Evolutionary conservation across 2,329 filamentous ascomycete species (phyloP).

Genomic region (Phoma sp.): DNA sequence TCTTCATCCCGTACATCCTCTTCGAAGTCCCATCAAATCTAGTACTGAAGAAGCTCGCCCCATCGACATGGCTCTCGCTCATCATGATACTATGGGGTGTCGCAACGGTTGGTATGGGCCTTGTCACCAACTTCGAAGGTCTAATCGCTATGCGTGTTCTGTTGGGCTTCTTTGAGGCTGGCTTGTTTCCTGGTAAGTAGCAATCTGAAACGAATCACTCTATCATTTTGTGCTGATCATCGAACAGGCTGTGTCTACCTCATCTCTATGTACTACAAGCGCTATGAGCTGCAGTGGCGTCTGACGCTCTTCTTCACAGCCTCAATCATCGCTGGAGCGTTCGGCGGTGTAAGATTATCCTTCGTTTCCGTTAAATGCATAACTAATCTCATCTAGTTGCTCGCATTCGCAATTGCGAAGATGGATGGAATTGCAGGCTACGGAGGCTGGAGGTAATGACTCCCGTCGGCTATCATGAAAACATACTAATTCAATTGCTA

Average conservation of each 20-base stretch:
- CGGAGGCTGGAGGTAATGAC: conserved; percentile 40
- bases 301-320: conserved; percentile 53
- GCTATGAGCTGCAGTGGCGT: conserved; percentile 53
- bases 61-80: conserved; percentile 49
- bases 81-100: conserved; percentile 51
- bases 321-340: conserved; percentile 51
- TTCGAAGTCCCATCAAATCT: conserved; percentile 49
- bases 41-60: conserved; percentile 50
- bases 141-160: conserved; percentile 57
- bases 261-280: conserved; percentile 52
- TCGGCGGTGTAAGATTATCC: conserved; percentile 44
- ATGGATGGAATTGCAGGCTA: conserved; percentile 62
- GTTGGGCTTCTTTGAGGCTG: conserved; percentile 50
- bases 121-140: conserved; percentile 56
- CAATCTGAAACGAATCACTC: not conserved
- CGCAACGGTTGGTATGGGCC: conserved; percentile 55
- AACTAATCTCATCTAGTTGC: conserved; percentile 30
- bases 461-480: conserved; percentile 19
- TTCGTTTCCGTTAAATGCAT: not conserved
- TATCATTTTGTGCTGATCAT: not conserved
- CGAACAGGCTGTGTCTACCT: conserved; percentile 39
- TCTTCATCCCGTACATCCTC: conserved; percentile 50
- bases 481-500: not conserved
- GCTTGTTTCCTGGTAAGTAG: conserved; percentile 35
- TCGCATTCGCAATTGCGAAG: conserved; percentile 63